Base-by-base conservation (phyloP, 306 rosid species). In the Quillaja saponaria region DNA sequence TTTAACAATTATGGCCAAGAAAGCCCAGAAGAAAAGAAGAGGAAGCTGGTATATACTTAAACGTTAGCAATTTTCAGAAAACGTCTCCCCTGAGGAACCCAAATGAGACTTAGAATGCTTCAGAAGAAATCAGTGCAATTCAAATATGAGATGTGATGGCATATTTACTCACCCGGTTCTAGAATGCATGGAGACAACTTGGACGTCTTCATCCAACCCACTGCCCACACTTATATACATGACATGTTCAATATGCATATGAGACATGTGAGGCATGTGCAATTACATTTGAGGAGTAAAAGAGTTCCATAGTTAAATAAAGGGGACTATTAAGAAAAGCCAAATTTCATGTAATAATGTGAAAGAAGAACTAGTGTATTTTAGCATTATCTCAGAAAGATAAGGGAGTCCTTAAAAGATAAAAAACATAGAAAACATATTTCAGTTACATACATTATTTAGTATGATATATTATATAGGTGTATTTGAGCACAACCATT, bases 1-100 rank as follows among this genome's bases (percentile, higher is more conserved):
- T 18, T 49, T 3, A 63, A 57, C 34, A n/a, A 16, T 10, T 42
- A 49, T 62, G n/a, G 46, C 45, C 35, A 34, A 46, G 8, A 64
- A 15, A 42, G 37, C 41, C 73, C 34, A 49, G 58, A 42, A 73
- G 12, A 49, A 59, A 54, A 64, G 59, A 61, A 59, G 64, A 20
- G 73, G 49, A 49, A 28, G 14, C 40, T 6, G 39, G n/a, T n/a
- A n/a, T n/a, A n/a, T n/a, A n/a, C n/a, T 31, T 51, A 31, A 35
- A 65, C 31, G 34, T 10, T 34, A 47, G 28, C 55, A 68, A 64
- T 28, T 20, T 40, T 53, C 18, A 57, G 53, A 45, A 48, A 38
- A 34, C 45, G 10, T 55, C 50, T 18, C 50, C 25, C 33, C 49
- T 47, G 14, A 50, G 55, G 39, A 13, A 28, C 49, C 34, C 39